Evolutionary conservation across 495 filamentous ascomycete genomes (phyloP).

Genomic region (Neurospora sp.): DNA sequence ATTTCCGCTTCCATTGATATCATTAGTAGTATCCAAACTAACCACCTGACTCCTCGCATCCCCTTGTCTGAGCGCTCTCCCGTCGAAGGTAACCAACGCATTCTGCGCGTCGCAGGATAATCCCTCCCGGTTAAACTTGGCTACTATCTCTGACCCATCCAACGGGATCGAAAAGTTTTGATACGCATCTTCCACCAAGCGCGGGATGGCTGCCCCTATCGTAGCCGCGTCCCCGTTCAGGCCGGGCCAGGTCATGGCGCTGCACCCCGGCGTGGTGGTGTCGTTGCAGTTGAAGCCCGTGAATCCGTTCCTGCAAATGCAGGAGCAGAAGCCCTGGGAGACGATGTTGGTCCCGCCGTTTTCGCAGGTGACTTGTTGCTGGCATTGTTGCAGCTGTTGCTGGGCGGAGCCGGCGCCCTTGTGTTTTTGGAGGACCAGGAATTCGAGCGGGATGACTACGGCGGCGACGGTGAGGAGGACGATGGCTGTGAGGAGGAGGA

Average conservation of each 20-base stretch:
- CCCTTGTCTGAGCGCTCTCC: slow-evolving; percentile 29
- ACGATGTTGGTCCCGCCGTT: slow-evolving; percentile 75
- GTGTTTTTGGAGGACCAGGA: slow-evolving; percentile 55
- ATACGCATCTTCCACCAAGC: slow-evolving; percentile 53
- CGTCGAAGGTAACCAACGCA: slow-evolving; percentile 72
- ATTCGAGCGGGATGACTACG: slow-evolving; percentile 73
- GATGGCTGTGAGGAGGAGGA: slow-evolving; percentile 56
- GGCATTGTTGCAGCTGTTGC: slow-evolving; percentile 38
- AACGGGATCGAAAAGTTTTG: slow-evolving; percentile 69
- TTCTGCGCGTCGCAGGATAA: slow-evolving; percentile 77
- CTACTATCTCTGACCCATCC: slow-evolving; percentile 52
- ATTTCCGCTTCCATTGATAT: not conserved
- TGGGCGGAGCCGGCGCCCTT: slow-evolving; percentile 23
- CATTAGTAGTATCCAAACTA: not conserved
- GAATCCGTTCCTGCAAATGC: slow-evolving; percentile 79
- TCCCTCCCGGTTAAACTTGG: slow-evolving; percentile 62
- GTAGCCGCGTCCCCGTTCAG: slow-evolving; percentile 61
- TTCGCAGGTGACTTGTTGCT: slow-evolving; percentile 47
- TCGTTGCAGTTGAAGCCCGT: slow-evolving; percentile 65
- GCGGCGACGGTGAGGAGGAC: slow-evolving; percentile 77
- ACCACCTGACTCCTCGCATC: slow-evolving; percentile 3
- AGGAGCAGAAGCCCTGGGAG: slow-evolving; percentile 59
- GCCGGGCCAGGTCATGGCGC: slow-evolving; percentile 39
- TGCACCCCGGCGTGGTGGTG: slow-evolving; percentile 55
- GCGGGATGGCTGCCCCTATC: slow-evolving; percentile 66